Evolutionary conservation across 371 early-diverging fungal species (phyloP), one percentile per base, ranked within the genome.

Genomic region (Mortierella sp.): DNA sequence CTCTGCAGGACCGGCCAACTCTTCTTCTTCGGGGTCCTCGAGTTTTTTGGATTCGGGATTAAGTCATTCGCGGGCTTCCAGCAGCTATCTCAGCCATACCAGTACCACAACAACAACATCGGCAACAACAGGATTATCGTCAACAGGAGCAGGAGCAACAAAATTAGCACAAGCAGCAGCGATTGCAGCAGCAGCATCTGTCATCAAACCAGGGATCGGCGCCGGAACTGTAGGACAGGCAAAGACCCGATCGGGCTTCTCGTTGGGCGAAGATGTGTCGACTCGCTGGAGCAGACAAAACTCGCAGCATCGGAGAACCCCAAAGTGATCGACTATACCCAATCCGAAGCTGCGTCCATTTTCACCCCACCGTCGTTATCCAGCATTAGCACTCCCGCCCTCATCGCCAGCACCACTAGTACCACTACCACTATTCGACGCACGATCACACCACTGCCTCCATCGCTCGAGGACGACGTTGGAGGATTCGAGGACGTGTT

Each of bases 221-320:
- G 63, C 68, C 9, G 50, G 72, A 5, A 63, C 71, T 0, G 64
- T 71, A 11, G 63, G 68, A 0, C 73, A 78, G 24, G 14, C 47
- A 26, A 73, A 73, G 24, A 53, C 71, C 13, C 26, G 52, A 11
- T 72, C 73, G 11, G 75, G 82, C 41, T 81, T 81, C 50, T 81
- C 81, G 4, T 22, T 82, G 31, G 82, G 82, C 24, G 82, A 77
- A 45, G 82, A 82, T 63, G 74, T 82, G 75, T 53, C 8, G 82
- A 82, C 31, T 82, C 82, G 7, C 7, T 77, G 61, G 74, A 77
- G 7, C 45, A 64, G 14, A 71, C 81, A 50, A 77, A 65, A 13
- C 39, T 77, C n/a, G n/a, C n/a, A n/a, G n/a, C 37, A 16, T 24
- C 7, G 13, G 63, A 29, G 22, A 66, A 10, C n/a, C 39, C 64